phyloP scores from a whole-genome alignment of 352 stramenopile species.

The Stephanocyclus meneghinianus region DNA sequence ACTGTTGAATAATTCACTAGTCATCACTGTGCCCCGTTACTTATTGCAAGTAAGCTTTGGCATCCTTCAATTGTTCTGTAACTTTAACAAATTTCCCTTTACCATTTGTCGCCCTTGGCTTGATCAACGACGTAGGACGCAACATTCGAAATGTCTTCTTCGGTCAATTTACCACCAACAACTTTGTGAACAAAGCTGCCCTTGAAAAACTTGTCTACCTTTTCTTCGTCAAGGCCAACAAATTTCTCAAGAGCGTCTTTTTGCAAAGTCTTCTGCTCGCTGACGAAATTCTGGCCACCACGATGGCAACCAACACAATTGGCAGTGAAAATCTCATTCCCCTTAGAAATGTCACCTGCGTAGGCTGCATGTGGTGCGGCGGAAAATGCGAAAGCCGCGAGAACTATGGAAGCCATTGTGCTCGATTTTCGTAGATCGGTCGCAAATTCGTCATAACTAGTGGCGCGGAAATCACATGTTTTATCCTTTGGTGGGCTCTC shows the following conservation, averaged over 20 bases:
- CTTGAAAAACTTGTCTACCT: slow-evolving; percentile 32
- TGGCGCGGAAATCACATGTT: no score
- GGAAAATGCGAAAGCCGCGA: background rate
- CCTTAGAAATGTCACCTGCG: slow-evolving; percentile 29
- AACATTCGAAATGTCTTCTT: slow-evolving; percentile 26
- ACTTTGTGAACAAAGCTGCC: slow-evolving; percentile 30
- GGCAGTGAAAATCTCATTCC: slow-evolving; percentile 32
- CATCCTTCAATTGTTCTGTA: no score
- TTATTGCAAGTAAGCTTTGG: no score
- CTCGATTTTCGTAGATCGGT: background rate
- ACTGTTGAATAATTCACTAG: background rate
- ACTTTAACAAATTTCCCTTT: background rate
- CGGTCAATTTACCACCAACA: slow-evolving; percentile 25
- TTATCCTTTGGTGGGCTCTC: no score
- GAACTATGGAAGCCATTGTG: background rate
- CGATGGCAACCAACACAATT: slow-evolving; percentile 43
- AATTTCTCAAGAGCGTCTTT: slow-evolving; percentile 49
- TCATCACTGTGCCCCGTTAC: background rate
- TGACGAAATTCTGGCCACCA: slow-evolving; percentile 46
- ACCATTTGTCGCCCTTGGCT: slow-evolving; percentile 32
- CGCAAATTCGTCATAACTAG: background rate
- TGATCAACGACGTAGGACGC: slow-evolving; percentile 36
- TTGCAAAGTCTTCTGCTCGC: slow-evolving; percentile 42
- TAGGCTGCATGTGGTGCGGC: slow-evolving; percentile 4
- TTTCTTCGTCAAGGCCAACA: slow-evolving; percentile 35